A percentile compares a stretch with the other conserved stretches of the same genome.
phyloP scores from a whole-genome alignment of 140 eudicot genomes.

The Anethum foeniculum region DNA sequence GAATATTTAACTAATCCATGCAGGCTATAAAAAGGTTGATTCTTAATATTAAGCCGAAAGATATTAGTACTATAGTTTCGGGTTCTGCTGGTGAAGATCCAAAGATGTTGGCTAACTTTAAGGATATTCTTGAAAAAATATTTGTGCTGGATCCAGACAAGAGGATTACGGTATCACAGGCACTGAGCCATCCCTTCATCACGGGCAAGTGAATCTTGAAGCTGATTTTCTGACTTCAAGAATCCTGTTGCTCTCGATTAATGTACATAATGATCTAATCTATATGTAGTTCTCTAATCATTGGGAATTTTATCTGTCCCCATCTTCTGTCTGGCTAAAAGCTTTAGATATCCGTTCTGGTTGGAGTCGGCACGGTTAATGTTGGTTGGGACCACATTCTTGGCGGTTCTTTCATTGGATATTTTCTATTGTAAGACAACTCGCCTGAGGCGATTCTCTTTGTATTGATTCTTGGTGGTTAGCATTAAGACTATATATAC shows the following conservation, averaged over 20 bases:
- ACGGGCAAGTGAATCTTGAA: slow-evolving; percentile 92
- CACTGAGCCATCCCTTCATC: slow-evolving; percentile 92
- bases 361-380: neutral
- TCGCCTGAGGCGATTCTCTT: slow-evolving; percentile 63
- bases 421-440: slow-evolving; percentile 98
- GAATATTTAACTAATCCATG: slow-evolving; percentile 17
- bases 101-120: slow-evolving; percentile 81
- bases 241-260: slow-evolving; percentile 39
- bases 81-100: slow-evolving; percentile 93
- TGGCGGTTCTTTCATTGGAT: slow-evolving; percentile 43
- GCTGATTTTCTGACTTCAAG: slow-evolving; percentile 72
- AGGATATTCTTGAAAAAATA: slow-evolving; percentile 82
- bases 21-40: slow-evolving; percentile 80
- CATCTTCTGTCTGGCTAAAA: slow-evolving; percentile 14
- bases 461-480: slow-evolving; percentile 63
- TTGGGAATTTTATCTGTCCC: neutral
- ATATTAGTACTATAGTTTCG: slow-evolving; percentile 51
- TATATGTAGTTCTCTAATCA: neutral
- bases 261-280: slow-evolving; percentile 1
- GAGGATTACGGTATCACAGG: slow-evolving; percentile 84
- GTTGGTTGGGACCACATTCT: slow-evolving; percentile 3
- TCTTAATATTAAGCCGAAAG: slow-evolving; percentile 71
- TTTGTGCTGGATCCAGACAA: slow-evolving; percentile 89
- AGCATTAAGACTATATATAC: slow-evolving; percentile 22
- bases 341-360: slow-evolving; percentile 6